phyloP scores from a whole-genome alignment of 306 rosid genomes.

The Lathyrus aphaca region DNA sequence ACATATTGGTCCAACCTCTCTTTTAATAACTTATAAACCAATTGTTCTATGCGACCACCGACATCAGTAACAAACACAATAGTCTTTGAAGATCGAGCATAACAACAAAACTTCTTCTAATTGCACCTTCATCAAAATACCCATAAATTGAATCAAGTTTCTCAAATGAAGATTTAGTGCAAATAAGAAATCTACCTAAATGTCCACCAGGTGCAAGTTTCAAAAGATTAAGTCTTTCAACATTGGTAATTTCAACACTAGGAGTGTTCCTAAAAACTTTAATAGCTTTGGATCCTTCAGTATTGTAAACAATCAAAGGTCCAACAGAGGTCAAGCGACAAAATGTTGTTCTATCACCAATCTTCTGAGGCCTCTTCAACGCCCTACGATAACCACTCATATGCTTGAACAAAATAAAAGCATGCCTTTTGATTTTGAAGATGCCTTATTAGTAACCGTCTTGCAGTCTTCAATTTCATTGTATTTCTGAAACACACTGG shows the following conservation, averaged over 20 bases:
- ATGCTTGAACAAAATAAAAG: conserved; percentile 63
- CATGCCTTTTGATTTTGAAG: conserved; percentile 70
- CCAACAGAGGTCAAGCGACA: too few relatives aligned
- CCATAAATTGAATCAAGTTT: conserved; percentile 84
- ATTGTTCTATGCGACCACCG: too few relatives aligned
- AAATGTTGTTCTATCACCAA: too few relatives aligned
- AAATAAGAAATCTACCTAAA: conserved; percentile 75
- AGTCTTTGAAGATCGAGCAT: too few relatives aligned
- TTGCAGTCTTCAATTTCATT: conserved; percentile 76
- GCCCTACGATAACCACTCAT: conserved; percentile 58
- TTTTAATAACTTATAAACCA: too few relatives aligned
- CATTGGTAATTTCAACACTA: conserved; percentile 69
- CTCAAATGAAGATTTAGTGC: conserved; percentile 89
- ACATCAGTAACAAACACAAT: too few relatives aligned
- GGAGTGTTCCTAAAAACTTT: conserved; percentile 81
- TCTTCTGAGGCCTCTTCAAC: conserved; percentile 57
- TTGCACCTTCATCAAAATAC: conserved; percentile 65
- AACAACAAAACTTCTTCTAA: too few relatives aligned
- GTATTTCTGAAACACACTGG: conserved; percentile 50
- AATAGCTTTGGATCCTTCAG: conserved; percentile 78
- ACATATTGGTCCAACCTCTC: too few relatives aligned
- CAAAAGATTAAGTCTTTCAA: conserved; percentile 70
- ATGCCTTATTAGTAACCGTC: conserved; percentile 56
- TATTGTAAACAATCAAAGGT: conserved; percentile 72
- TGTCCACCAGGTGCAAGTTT: conserved; percentile 91